Percentiles rank a stretch among this genome's conserved stretches.
These are phyloP conservation scores for Pythium pyrilobum DNA, from an alignment of 352 stramenopile genomes.

Conservation along the genomic window DNA sequence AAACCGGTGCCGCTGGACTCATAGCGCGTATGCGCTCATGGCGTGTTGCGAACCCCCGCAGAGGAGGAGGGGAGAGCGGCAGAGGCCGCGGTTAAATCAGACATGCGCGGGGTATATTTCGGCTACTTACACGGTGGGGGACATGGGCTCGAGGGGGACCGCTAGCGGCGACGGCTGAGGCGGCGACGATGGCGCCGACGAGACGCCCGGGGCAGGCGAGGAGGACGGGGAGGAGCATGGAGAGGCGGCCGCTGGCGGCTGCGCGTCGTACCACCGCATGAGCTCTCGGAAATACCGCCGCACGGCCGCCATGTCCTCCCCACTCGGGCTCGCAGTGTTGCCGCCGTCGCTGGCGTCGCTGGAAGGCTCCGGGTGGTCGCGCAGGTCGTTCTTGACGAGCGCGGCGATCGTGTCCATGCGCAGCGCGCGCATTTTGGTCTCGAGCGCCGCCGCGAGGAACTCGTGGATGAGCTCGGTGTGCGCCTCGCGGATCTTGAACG, in stretches of 20 bases:
- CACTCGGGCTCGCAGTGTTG: background rate
- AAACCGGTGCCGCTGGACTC: conserved; percentile 5
- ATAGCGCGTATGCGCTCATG: no score
- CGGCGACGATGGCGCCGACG: background rate
- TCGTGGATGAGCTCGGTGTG: conserved; percentile 40
- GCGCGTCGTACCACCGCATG: background rate
- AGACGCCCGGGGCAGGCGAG: background rate
- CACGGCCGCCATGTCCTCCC: conserved; percentile 3
- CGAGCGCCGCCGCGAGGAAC: conserved; percentile 27
- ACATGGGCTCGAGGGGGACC: background rate
- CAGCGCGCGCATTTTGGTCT: conserved; percentile 26
- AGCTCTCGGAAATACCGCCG: conserved; percentile 15
- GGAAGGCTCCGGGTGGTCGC: background rate
- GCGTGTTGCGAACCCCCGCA: no score
- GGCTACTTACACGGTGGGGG: conserved; percentile 18
- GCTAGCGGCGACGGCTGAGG: background rate
- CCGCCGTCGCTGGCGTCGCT: background rate
- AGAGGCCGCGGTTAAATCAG: background rate
- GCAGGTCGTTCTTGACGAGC: conserved; percentile 6
- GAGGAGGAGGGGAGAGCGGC: background rate
- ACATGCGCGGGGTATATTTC: conserved; percentile 15
- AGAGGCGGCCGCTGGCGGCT: background rate
- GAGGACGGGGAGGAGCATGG: no score
- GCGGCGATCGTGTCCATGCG: conserved; percentile 14
- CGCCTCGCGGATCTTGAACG: conserved; percentile 27